A percentile compares a stretch with the other conserved stretches of the same genome.
Evolutionary conservation across 208 protist genomes (phyloP).

Genomic region (Trypanosoma melophagium): DNA sequence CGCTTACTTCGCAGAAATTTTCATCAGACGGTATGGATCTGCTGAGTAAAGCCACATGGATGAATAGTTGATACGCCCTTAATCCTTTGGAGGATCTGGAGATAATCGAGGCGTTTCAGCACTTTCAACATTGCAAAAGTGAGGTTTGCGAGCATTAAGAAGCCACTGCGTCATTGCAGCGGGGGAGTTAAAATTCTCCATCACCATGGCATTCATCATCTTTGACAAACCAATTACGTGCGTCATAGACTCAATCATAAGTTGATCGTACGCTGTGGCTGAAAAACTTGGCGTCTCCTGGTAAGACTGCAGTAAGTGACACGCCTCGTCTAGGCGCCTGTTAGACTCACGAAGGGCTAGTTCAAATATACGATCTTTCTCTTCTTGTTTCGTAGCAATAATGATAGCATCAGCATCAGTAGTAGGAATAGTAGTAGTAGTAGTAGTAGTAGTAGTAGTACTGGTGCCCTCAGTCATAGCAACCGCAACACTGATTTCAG

Average conservation of each 20-base stretch:
- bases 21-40: too few species aligned
- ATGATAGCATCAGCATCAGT: neutral
- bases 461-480: too few species aligned
- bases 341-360: constrained; percentile 16
- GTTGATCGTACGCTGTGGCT: constrained; percentile 13
- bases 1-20: too few species aligned
- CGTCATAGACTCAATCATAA: constrained; percentile 18
- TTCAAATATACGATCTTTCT: neutral
- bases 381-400: neutral
- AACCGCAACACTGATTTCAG: neutral
- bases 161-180: neutral
- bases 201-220: constrained; percentile 11
- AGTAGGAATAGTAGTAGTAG: too few species aligned
- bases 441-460: too few species aligned
- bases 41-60: too few species aligned
- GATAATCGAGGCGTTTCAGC: neutral
- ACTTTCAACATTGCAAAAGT: neutral
- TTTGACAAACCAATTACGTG: constrained; percentile 19
- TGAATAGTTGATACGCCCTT: too few species aligned
- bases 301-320: constrained; percentile 17
- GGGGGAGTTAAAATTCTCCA: neutral
- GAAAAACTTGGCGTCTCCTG: constrained; percentile 28
- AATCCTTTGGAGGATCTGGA: neutral
- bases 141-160: neutral
- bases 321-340: constrained; percentile 10